Conservation (phyloP, 768 basidiomycete genomes). For the Amyloporia xantha region DNA sequence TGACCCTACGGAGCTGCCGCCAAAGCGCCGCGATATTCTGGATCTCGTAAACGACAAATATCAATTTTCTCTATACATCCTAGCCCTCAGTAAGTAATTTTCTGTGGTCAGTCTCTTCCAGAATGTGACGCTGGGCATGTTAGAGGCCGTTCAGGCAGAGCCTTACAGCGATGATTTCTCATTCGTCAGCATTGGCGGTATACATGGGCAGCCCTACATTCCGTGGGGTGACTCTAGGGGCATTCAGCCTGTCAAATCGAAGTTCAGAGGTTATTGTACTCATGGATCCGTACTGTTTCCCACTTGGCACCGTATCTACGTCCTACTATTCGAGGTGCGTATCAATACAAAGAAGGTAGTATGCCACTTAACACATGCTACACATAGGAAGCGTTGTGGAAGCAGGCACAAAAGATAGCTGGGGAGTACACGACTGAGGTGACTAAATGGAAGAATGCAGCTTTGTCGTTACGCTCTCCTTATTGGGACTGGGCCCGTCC, state of each 20-base stretch:
- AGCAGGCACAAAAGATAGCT: constrained; percentile 35
- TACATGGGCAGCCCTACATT: constrained; percentile 45
- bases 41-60: constrained; percentile 31
- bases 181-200: constrained; percentile 41
- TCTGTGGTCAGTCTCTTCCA: neutral
- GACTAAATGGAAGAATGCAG: constrained; percentile 27
- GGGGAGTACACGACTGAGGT: constrained; percentile 27
- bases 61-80: constrained; percentile 45
- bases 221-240: constrained; percentile 37
- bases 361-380: too few species aligned
- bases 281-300: constrained; percentile 49
- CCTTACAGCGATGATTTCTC: constrained; percentile 21
- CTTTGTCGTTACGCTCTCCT: constrained; percentile 31
- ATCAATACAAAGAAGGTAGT: too few species aligned
- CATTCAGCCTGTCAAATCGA: constrained; percentile 16
- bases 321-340: constrained; percentile 43
- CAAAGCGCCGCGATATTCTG: constrained; percentile 12
- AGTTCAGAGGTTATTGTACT: constrained; percentile 47
- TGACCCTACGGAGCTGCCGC: constrained; percentile 3
- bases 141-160: neutral
- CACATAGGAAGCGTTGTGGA: constrained; percentile 46
- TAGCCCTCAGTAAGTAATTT: constrained; percentile 38
- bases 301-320: constrained; percentile 50
- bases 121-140: neutral
- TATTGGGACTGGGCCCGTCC: constrained; percentile 47